phyloP scores from a whole-genome alignment of 768 basidiomycete species.

The Exsudoporus frostii region DNA sequence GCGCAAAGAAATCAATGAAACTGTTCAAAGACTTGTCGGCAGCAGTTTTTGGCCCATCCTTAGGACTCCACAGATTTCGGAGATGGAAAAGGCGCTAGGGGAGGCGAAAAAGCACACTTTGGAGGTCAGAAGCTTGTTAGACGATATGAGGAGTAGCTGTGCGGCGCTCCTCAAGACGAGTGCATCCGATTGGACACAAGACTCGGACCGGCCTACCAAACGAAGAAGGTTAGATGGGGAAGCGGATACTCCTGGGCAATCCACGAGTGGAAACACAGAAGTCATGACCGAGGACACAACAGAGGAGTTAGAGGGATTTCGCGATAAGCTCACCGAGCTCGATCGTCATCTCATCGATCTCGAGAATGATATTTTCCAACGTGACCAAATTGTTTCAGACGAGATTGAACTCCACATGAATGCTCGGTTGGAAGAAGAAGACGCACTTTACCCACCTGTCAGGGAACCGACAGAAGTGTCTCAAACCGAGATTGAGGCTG shows the following conservation, averaged over 20 bases:
- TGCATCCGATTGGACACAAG: slow-evolving; percentile 6
- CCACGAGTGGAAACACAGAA: not conserved
- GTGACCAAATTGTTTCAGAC: slow-evolving; percentile 26
- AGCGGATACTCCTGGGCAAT: not conserved
- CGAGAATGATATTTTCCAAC: slow-evolving; percentile 37
- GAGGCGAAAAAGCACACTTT: slow-evolving; percentile 29
- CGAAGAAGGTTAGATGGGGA: slow-evolving; percentile 24
- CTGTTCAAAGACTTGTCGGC: slow-evolving; percentile 31
- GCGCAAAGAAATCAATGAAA: slow-evolving; percentile 32
- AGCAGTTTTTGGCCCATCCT: slow-evolving; percentile 41
- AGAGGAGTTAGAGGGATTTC: slow-evolving; percentile 26
- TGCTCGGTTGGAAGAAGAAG: slow-evolving; percentile 28
- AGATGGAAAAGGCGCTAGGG: slow-evolving; percentile 21
- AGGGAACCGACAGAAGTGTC: slow-evolving; percentile 15
- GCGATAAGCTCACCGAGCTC: slow-evolving; percentile 29
- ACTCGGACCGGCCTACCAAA: slow-evolving; percentile 26
- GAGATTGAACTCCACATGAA: slow-evolving; percentile 32
- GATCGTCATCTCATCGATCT: slow-evolving; percentile 31
- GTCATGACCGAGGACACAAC: not conserved
- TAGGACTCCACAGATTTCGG: slow-evolving; percentile 20
- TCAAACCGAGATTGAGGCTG: slow-evolving; percentile 23
- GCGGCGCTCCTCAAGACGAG: slow-evolving; percentile 21
- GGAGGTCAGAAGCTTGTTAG: slow-evolving; percentile 28
- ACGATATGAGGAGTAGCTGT: slow-evolving; percentile 23
- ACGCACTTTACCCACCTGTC: slow-evolving; percentile 20